phyloP scores from a whole-genome alignment of 352 stramenopile species.

The Pythium rishiriense region DNA sequence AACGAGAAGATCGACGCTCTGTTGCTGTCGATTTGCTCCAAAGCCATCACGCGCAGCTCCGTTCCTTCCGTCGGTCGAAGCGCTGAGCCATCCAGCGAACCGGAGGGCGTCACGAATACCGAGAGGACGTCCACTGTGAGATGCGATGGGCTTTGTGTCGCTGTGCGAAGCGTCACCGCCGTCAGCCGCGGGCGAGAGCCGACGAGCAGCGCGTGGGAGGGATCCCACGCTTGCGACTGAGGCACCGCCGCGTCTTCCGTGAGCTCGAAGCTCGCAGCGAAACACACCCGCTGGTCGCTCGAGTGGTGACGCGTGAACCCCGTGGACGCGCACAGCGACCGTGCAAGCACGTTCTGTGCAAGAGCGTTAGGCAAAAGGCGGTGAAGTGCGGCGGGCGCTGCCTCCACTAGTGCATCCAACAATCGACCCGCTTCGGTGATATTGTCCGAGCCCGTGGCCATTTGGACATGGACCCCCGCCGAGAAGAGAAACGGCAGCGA shows the following conservation, averaged over 20 bases:
- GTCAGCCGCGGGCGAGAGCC: neutral
- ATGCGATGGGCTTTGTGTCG: neutral
- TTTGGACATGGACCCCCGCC: constrained; percentile 15
- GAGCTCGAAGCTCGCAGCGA: constrained; percentile 13
- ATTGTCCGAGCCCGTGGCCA: neutral
- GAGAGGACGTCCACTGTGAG: neutral
- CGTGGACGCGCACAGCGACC: constrained; percentile 23
- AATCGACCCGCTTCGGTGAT: neutral
- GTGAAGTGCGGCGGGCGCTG: neutral
- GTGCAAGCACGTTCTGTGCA: neutral
- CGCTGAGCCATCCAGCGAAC: constrained; percentile 1
- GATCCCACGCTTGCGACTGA: neutral
- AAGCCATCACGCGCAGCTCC: neutral
- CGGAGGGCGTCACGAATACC: neutral
- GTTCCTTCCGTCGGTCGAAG: neutral
- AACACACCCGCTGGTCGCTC: constrained; percentile 7
- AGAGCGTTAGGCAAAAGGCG: neutral
- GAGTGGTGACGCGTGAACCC: constrained; percentile 8
- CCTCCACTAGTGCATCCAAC: neutral
- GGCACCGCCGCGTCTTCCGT: neutral
- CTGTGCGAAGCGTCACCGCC: neutral
- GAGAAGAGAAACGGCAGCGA: constrained; percentile 16
- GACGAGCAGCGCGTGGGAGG: neutral
- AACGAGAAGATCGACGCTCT: neutral
- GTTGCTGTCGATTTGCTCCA: neutral